phyloP scores from a whole-genome alignment of 106 monocot species.

The Xerophyta viscosa region DNA sequence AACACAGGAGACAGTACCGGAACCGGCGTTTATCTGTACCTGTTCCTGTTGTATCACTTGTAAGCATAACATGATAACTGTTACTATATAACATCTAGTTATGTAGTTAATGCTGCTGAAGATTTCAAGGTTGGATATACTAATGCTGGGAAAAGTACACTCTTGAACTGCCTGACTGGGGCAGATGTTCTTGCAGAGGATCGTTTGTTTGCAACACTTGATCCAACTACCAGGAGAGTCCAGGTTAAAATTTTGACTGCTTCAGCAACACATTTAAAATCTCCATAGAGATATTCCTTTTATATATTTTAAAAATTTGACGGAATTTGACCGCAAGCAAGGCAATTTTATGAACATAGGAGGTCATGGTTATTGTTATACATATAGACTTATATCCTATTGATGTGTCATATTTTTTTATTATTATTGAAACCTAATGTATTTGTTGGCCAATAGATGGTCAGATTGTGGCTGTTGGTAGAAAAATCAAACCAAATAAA shows the following conservation, averaged over 20 bases:
- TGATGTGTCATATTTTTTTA: no score
- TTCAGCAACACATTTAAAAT: no score
- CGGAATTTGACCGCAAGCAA: no score
- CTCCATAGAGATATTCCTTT: no score
- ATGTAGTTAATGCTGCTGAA: neutral
- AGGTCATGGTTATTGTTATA: no score
- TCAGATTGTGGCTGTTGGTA: no score
- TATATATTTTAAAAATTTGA: no score
- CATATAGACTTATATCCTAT: no score
- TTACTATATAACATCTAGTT: neutral
- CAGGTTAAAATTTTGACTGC: constrained; percentile 29
- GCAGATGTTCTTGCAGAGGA: constrained; percentile 92
- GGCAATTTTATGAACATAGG: no score
- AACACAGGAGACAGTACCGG: constrained; percentile 87
- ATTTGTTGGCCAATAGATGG: no score
- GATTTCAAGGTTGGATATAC: constrained; percentile 84
- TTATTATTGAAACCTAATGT: no score
- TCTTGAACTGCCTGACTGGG: constrained; percentile 87
- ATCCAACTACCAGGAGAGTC: constrained; percentile 96
- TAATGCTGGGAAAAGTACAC: constrained; percentile 98
- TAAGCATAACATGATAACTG: constrained; percentile 22
- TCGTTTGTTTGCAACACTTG: constrained; percentile 89
- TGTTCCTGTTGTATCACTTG: constrained; percentile 96
- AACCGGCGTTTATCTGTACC: constrained; percentile 84
- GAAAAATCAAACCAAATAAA: no score